Percentiles rank a stretch among this genome's conserved stretches.
Conservation (phyloP, 1,284 basidiomycete species). For the Schizophyllum commune region DNA sequence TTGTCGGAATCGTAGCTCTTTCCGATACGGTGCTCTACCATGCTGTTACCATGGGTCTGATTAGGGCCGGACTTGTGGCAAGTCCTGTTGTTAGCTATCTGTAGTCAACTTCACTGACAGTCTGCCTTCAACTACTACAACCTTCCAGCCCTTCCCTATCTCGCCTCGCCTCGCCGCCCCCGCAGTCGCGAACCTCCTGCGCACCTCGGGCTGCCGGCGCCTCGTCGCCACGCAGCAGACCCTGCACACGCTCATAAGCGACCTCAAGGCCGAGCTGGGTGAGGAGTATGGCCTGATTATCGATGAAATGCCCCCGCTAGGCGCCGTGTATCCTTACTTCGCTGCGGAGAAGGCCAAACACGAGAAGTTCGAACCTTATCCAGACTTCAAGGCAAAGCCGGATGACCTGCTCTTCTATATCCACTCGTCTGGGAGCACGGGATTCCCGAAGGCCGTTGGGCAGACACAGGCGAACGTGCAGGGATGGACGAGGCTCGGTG, state of each 20-base stretch:
- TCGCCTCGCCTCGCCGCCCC: no score
- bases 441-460: slow-evolving; percentile 16
- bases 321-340: slow-evolving; percentile 21
- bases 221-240: slow-evolving; percentile 17
- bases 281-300: no score
- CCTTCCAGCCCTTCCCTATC: no score
- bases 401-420: slow-evolving; percentile 12
- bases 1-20: slow-evolving; percentile 21
- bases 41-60: slow-evolving; percentile 20
- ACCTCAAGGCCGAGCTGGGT: no score
- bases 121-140: no score
- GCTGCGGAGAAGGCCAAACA: slow-evolving; percentile 16
- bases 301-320: slow-evolving; percentile 16
- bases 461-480: slow-evolving; percentile 12
- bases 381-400: not conserved
- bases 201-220: slow-evolving; percentile 16
- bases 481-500: not conserved
- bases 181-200: not conserved
- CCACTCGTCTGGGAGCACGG: slow-evolving; percentile 21
- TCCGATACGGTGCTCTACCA: slow-evolving; percentile 25
- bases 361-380: slow-evolving; percentile 17
- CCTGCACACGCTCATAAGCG: slow-evolving; percentile 13
- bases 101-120: no score
- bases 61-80: slow-evolving; percentile 24
- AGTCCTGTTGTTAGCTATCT: slow-evolving; percentile 5